These are phyloP conservation scores for Arthrinium puccinioides DNA, from an alignment of 2,329 filamentous ascomycete genomes.

Conservation along the genomic window DNA sequence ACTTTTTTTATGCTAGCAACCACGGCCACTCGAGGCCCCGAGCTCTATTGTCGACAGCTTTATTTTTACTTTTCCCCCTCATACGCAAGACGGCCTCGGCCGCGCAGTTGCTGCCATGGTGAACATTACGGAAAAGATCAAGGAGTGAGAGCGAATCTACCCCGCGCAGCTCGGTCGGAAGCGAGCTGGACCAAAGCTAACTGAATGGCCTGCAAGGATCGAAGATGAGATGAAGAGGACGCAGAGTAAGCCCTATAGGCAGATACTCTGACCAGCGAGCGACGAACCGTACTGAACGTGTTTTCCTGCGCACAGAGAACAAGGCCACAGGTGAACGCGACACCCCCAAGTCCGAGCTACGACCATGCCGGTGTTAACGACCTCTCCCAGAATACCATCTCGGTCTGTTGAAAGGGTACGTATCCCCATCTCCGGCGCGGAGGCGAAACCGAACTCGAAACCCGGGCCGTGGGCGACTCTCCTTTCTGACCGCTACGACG, in stretches of 20 bases:
- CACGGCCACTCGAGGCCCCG: too few relatives aligned
- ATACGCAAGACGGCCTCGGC: neutral
- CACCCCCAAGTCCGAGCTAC: neutral
- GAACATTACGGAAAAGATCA: constrained; percentile 99
- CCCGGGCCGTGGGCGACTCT: too few relatives aligned
- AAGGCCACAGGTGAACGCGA: constrained; percentile 86
- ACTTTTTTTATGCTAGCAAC: too few relatives aligned
- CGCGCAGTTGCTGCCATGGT: constrained; percentile 61
- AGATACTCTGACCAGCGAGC: neutral
- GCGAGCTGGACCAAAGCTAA: too few relatives aligned
- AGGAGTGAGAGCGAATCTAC: constrained; percentile 61
- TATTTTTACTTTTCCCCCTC: neutral
- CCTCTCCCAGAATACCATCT: constrained; percentile 79
- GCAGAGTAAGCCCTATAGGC: constrained; percentile 63
- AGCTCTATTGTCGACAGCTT: too few relatives aligned
- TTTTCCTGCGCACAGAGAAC: constrained; percentile 69
- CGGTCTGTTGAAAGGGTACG: constrained; percentile 89
- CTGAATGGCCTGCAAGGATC: too few relatives aligned
- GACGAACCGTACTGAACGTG: constrained; percentile 10
- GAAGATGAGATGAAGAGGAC: constrained; percentile 99
- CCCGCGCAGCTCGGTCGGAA: too few relatives aligned
- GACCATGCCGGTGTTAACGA: constrained; percentile 1
- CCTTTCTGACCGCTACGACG: constrained; percentile 5
- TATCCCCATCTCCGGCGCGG: too few relatives aligned
- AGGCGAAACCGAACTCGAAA: neutral